Evolutionary conservation across 176 grass and related monocot genomes (phyloP), one percentile per base, ranked within the genome.

Genomic region (Raddia guianensis): DNA sequence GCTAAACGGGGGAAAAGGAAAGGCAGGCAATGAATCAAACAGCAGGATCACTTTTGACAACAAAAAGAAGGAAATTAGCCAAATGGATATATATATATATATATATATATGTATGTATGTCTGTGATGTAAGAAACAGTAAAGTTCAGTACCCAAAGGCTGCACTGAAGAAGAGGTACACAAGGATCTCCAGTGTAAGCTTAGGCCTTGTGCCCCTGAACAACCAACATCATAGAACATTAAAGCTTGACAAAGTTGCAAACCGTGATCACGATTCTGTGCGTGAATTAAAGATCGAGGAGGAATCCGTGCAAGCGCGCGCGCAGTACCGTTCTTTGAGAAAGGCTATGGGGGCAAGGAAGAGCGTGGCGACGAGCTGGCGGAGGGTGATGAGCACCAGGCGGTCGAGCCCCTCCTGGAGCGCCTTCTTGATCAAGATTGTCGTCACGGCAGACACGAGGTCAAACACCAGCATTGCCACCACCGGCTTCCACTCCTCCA

Each of bases 161-260:
- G 90, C 95, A 63, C 92, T 92, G 40, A 98, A 89, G 79, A 98
- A 98, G 60, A 95, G 88, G 76, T 98, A 98, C 33, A 94, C 81
- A 8, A 92, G 86, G 37, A 95, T 98, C 82, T 98, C 90, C 35
- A 65, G 45, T 12, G 95, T 98, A 20, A 98, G 84, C 85, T 91
- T 93, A 57, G 95, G 95, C 77, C 95, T 80, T 62, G 78, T 86
- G 75, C 82, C 86, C 90, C 95, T 98, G 86, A 68, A 87, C 27
- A 62, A 55, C 13, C 18, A 62, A 45, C 20, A 74, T 44, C 2
- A 20, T 4, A 8, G 47, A 57, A 66, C 2, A 65, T 34, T 40
- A 6, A 2, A 78, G 44, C 1, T 0, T 6, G 49, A 2, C 37
- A 40, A 57, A 12, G 16, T 64, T 87, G 47, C 68, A 37, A 71